Evolutionary conservation across 2,329 filamentous ascomycete genomes (phyloP).

Genomic region (Fusarium algeriense): DNA sequence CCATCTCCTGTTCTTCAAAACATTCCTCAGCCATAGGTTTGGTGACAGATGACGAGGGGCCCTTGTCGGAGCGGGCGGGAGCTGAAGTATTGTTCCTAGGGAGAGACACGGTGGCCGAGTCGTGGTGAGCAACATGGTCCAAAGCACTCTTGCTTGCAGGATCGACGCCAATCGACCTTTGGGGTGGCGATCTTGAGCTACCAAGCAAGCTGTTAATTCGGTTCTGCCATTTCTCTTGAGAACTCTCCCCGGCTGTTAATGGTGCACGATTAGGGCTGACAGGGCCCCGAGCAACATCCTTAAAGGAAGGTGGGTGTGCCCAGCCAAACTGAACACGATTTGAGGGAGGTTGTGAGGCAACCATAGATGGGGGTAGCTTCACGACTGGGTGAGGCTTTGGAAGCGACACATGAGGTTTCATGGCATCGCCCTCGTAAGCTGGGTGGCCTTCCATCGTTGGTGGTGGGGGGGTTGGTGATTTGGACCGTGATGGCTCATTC

Average conservation of each 20-base stretch:
- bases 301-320: conserved; percentile 51
- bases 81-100: conserved; percentile 52
- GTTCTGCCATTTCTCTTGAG: conserved; percentile 76
- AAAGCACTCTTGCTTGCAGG: conserved; percentile 76
- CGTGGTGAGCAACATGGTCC: conserved; percentile 64
- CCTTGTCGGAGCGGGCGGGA: conserved; percentile 49
- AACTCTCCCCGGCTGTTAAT: conserved; percentile 51
- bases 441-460: conserved; percentile 78
- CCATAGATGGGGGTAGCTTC: conserved; percentile 75
- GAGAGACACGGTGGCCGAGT: conserved; percentile 78
- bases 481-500: conserved; percentile 58
- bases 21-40: conserved; percentile 83
- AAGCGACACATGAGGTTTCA: conserved; percentile 76
- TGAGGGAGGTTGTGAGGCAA: conserved; percentile 43
- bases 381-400: conserved; percentile 81
- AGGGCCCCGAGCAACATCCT: conserved; percentile 47
- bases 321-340: conserved; percentile 50
- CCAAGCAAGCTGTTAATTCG: conserved; percentile 84
- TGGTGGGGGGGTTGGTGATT: conserved; percentile 78
- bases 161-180: conserved; percentile 72
- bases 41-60: conserved; percentile 63
- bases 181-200: conserved; percentile 71
- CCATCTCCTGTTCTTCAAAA: conserved; percentile 85
- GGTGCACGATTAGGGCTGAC: conserved; percentile 41
- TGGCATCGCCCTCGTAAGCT: conserved; percentile 75